These are phyloP conservation scores for Trichoderma hamatum DNA, from an alignment of 2,329 filamentous ascomycete genomes.

Conservation along the genomic window DNA sequence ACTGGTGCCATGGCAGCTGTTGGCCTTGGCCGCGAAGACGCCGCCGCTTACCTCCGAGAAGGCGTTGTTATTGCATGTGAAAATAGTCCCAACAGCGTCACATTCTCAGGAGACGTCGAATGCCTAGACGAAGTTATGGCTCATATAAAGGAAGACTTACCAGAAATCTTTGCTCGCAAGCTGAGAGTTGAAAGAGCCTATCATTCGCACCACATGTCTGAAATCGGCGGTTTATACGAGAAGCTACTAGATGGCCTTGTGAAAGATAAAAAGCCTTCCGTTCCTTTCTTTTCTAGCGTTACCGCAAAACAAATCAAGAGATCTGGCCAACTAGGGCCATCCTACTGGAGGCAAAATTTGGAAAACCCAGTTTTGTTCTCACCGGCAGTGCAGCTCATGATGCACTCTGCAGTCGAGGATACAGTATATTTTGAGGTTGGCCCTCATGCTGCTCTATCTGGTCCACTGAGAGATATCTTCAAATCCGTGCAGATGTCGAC, in stretches of 20 bases:
- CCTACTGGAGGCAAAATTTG: slow-evolving; percentile 29
- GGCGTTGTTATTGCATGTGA: slow-evolving; percentile 44
- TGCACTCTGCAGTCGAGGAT: slow-evolving; percentile 19
- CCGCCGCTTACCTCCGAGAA: neutral
- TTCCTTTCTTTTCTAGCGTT: slow-evolving; percentile 47
- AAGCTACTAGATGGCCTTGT: slow-evolving; percentile 1
- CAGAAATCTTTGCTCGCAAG: slow-evolving; percentile 48
- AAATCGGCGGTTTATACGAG: slow-evolving; percentile 8
- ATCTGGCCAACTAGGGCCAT: neutral
- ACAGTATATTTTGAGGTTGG: slow-evolving; percentile 34
- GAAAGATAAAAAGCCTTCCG: neutral
- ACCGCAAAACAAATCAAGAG: neutral
- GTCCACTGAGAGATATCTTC: slow-evolving; percentile 35
- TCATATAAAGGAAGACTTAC: slow-evolving; percentile 40
- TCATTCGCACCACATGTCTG: slow-evolving; percentile 44
- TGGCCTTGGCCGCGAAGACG: neutral
- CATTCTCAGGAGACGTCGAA: slow-evolving; percentile 50
- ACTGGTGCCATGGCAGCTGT: slow-evolving; percentile 21
- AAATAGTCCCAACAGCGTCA: slow-evolving; percentile 54
- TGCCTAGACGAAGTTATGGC: slow-evolving; percentile 41
- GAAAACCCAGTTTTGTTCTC: slow-evolving; percentile 28
- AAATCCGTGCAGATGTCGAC: neutral
- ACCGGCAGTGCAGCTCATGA: slow-evolving; percentile 20
- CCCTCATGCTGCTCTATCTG: slow-evolving; percentile 34
- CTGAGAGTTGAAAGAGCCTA: slow-evolving; percentile 53